Conservation (phyloP, 495 filamentous ascomycete species). For the Penicillium psychrofluorescens region DNA sequence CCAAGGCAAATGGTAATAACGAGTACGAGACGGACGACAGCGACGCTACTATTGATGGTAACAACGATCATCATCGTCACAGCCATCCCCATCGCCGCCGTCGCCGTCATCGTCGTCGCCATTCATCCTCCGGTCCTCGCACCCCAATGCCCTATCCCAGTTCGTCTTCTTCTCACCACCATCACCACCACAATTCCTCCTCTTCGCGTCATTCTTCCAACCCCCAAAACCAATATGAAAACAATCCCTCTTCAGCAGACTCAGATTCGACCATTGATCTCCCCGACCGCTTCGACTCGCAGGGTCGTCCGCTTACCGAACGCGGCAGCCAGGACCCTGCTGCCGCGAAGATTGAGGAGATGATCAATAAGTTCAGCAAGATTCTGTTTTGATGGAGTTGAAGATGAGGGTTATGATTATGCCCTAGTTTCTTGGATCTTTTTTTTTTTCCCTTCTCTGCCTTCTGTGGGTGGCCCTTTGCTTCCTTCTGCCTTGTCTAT, state of each 20-base stretch:
- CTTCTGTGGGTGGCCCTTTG: no score
- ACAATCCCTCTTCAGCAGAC: conserved; percentile 5
- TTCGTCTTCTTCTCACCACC: background rate
- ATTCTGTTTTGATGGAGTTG: conserved; percentile 13
- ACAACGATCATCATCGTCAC: background rate
- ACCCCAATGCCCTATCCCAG: conserved; percentile 3
- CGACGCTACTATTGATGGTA: conserved; percentile 25
- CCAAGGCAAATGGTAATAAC: background rate
- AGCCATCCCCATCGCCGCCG: conserved; percentile 3
- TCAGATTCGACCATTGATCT: conserved; percentile 46
- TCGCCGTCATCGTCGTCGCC: conserved; percentile 18
- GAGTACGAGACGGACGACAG: conserved; percentile 42
- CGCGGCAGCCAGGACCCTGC: conserved; percentile 23
- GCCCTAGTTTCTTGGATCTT: background rate
- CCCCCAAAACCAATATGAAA: conserved; percentile 2
- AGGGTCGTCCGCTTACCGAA: conserved; percentile 44
- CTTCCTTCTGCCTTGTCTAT: no score
- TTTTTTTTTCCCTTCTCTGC: background rate
- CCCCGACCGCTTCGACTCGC: conserved; percentile 58
- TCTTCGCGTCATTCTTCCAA: conserved; percentile 4
- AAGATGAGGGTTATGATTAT: no score
- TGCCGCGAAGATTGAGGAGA: conserved; percentile 26
- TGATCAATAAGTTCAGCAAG: conserved; percentile 25
- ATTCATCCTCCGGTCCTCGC: conserved; percentile 21
- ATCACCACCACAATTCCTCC: conserved; percentile 1